phyloP scores from a whole-genome alignment of 2,329 filamentous ascomycete species.

The Paecilomyces variotii region DNA sequence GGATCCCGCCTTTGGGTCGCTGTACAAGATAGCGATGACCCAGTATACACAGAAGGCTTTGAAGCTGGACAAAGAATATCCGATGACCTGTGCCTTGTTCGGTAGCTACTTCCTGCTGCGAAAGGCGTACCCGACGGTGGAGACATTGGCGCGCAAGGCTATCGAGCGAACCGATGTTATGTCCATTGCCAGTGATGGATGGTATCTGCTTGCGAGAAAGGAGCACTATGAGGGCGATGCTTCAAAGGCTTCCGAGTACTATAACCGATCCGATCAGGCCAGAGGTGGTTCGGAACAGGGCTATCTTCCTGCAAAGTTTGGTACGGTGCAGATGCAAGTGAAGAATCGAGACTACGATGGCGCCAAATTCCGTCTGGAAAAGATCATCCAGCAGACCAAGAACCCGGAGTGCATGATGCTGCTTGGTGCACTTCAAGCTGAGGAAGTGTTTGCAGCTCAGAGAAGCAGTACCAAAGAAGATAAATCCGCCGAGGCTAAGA shows the following conservation, averaged over 20 bases:
- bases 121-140: conserved; percentile 72
- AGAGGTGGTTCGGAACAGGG: conserved; percentile 85
- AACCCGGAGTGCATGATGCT: conserved; percentile 84
- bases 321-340: conserved; percentile 80
- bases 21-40: conserved; percentile 92
- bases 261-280: conserved; percentile 82
- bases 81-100: conserved; percentile 84
- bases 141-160: conserved; percentile 80
- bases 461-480: conserved; percentile 77
- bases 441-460: conserved; percentile 81
- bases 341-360: conserved; percentile 77
- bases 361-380: conserved; percentile 87
- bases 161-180: conserved; percentile 96
- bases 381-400: conserved; percentile 81
- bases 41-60: conserved; percentile 90
- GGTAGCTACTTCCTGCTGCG: conserved; percentile 81
- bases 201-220: conserved; percentile 89
- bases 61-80: conserved; percentile 85
- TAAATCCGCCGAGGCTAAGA: conserved; percentile 74
- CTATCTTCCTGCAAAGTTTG: conserved; percentile 90
- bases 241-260: conserved; percentile 73
- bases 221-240: conserved; percentile 75
- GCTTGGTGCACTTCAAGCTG: conserved; percentile 83
- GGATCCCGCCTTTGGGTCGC: conserved; percentile 71
- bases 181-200: conserved; percentile 92